phyloP scores from a whole-genome alignment of 768 basidiomycete species.

The Phanerochaete sordida region DNA sequence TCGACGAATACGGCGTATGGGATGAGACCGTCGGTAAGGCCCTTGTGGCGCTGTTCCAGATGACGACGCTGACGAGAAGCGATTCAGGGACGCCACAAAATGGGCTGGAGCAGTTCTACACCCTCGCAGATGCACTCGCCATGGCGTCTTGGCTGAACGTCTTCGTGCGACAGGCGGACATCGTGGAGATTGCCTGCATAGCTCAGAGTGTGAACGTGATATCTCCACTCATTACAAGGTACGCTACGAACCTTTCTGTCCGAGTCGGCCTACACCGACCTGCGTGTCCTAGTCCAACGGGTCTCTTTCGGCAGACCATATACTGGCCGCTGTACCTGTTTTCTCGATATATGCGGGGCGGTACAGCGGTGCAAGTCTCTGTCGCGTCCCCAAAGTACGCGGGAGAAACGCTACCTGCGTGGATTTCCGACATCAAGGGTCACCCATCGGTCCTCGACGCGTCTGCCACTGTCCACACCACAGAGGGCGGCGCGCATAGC shows the following conservation, averaged over 20 bases:
- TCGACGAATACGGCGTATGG: constrained; percentile 25
- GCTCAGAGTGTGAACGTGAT: constrained; percentile 55
- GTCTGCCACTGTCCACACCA: constrained; percentile 37
- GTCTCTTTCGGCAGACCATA: constrained; percentile 43
- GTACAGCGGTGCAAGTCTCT: constrained; percentile 37
- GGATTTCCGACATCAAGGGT: constrained; percentile 39
- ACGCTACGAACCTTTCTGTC: constrained; percentile 6
- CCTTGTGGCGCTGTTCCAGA: not conserved
- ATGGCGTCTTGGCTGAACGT: constrained; percentile 61
- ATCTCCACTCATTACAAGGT: constrained; percentile 34
- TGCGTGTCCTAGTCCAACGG: constrained; percentile 37
- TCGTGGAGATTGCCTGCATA: constrained; percentile 58
- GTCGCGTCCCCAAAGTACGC: constrained; percentile 34
- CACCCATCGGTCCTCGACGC: constrained; percentile 46
- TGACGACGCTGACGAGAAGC: not conserved
- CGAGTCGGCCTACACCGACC: constrained; percentile 11
- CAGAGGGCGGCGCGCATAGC: constrained; percentile 25
- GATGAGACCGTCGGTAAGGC: constrained; percentile 23
- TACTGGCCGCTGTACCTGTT: constrained; percentile 53
- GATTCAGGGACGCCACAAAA: constrained; percentile 18
- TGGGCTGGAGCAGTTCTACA: constrained; percentile 17
- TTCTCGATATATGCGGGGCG: constrained; percentile 52
- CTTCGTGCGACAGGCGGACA: constrained; percentile 54
- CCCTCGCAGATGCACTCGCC: constrained; percentile 31
- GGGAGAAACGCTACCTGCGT: constrained; percentile 49